Conservation (phyloP, 2,329 filamentous ascomycete genomes). For the Cyphellophora europaea region DNA sequence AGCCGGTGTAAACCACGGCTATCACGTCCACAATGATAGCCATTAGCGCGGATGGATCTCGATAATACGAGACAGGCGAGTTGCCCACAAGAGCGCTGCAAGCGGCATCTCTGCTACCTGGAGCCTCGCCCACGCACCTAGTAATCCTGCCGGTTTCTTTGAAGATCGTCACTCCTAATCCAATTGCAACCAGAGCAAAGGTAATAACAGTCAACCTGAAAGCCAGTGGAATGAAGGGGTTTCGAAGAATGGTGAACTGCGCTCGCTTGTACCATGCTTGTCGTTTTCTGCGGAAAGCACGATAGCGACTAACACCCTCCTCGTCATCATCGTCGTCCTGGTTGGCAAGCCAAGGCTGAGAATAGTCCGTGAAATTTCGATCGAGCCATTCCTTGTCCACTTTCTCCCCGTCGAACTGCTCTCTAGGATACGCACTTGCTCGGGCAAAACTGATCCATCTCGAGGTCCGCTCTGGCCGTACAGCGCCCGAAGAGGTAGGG, state of each 20-base stretch:
- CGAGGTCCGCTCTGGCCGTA: slow-evolving; percentile 27
- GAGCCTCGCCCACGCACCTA: slow-evolving; percentile 13
- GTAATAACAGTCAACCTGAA: slow-evolving; percentile 75
- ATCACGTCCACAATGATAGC: slow-evolving; percentile 83
- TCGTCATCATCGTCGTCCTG: slow-evolving; percentile 37
- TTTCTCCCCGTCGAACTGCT: slow-evolving; percentile 27
- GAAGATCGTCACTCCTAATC: slow-evolving; percentile 67
- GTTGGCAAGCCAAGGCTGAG: slow-evolving; percentile 43
- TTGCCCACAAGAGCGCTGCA: slow-evolving; percentile 10
- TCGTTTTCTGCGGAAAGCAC: slow-evolving; percentile 41
- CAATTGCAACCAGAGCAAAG: slow-evolving; percentile 74
- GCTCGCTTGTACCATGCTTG: slow-evolving; percentile 49
- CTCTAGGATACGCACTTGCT: slow-evolving; percentile 32
- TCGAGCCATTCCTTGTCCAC: slow-evolving; percentile 37
- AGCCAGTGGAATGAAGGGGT: slow-evolving; percentile 74
- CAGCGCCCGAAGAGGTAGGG: slow-evolving; percentile 8
- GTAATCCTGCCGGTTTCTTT: slow-evolving; percentile 40
- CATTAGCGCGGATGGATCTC: slow-evolving; percentile 72
- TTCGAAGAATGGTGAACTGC: slow-evolving; percentile 62
- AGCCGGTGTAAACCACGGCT: slow-evolving; percentile 80
- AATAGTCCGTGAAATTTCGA: slow-evolving; percentile 35
- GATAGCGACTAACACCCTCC: slow-evolving; percentile 37
- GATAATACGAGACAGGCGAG: slow-evolving; percentile 28
- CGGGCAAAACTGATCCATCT: slow-evolving; percentile 38
- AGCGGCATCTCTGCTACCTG: slow-evolving; percentile 2